Evolutionary conservation across 805 yeast species (phyloP), one percentile per base, ranked within the genome.

Genomic region (Saturnispora besseyi): DNA sequence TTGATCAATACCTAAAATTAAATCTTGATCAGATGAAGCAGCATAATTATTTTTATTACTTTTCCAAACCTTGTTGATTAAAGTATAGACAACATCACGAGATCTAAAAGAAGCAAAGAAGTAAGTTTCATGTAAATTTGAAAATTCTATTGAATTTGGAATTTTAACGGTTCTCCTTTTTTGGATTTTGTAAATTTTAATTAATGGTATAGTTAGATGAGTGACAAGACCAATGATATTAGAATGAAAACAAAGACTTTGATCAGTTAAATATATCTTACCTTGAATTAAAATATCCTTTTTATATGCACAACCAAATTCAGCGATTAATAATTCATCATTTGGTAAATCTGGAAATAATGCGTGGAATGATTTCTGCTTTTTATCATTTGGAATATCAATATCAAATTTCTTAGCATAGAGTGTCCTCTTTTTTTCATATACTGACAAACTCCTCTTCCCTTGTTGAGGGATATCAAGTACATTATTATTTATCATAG

Each of bases 211-310:
- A 3, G 73, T 60, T 18, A 81, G 59, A 52, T 76, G 76, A 1
- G 87, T 82, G 1, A 79, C 80, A 73, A 82, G 75, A 0, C 88
- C 88, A 50, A 83, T 68, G 43, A 84, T 75, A 55, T 81, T 82
- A 1, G 87, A 79, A 55, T 80, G 79, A 64, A 84, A 84, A 56
- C 82, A 75, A 15, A 84, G 62, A 57, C 72, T 74, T 49, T 70
- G 68, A 50, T 78, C 78, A 40, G 81, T 72, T 6, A 84, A 63
- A 61, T 78, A 83, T 59, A 84, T 59, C 53, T 77, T 73, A 15
- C 90, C 90, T 54, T 84, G 90, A 15, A 81, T 71, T 31, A 84
- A 64, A 37, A 84, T 79, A 56, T 84, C 89, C 18, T 81, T 79
- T n/a, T 61, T 50, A 30, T 76, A 68, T 0, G 89, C 89, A 66